phyloP scores from a whole-genome alignment of 441 rosid species.

The Hypseocharis bilobata region DNA sequence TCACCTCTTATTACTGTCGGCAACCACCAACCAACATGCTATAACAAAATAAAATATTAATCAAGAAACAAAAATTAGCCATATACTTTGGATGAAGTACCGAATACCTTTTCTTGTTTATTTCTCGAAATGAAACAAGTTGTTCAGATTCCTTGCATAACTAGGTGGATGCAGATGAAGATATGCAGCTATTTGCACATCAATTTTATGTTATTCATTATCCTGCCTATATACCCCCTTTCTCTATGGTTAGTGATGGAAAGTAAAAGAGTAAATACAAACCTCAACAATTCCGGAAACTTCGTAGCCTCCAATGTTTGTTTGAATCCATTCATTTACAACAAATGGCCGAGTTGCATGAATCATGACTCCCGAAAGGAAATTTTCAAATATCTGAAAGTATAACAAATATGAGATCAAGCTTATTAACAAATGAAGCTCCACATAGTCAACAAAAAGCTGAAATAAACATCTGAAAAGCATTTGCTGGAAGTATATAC shows the following conservation, averaged over 20 bases:
- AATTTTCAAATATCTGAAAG: constrained; percentile 62
- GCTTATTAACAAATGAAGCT: too few species aligned
- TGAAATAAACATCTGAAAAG: constrained; percentile 1
- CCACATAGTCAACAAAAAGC: not conserved
- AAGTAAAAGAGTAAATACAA: constrained; percentile 11
- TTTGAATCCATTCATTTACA: constrained; percentile 61
- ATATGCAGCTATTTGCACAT: not conserved
- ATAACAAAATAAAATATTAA: constrained; percentile 20
- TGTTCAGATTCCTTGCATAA: not conserved
- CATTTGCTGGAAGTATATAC: not conserved
- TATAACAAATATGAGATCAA: constrained; percentile 15
- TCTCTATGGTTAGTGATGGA: not conserved
- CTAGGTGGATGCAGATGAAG: constrained; percentile 1
- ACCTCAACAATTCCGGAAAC: constrained; percentile 83
- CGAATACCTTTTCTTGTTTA: constrained; percentile 4
- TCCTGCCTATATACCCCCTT: not conserved
- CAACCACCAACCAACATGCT: constrained; percentile 81
- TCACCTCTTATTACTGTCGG: constrained; percentile 69
- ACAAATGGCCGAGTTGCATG: constrained; percentile 67
- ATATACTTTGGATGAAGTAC: not conserved
- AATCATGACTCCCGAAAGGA: constrained; percentile 62
- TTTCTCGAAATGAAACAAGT: constrained; percentile 2
- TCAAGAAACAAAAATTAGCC: not conserved
- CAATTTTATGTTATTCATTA: not conserved
- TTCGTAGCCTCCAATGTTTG: constrained; percentile 60